Percentiles rank a stretch among this genome's conserved stretches.
phyloP scores from a whole-genome alignment of 441 rosid species.

The Theobroma grandiflorum region DNA sequence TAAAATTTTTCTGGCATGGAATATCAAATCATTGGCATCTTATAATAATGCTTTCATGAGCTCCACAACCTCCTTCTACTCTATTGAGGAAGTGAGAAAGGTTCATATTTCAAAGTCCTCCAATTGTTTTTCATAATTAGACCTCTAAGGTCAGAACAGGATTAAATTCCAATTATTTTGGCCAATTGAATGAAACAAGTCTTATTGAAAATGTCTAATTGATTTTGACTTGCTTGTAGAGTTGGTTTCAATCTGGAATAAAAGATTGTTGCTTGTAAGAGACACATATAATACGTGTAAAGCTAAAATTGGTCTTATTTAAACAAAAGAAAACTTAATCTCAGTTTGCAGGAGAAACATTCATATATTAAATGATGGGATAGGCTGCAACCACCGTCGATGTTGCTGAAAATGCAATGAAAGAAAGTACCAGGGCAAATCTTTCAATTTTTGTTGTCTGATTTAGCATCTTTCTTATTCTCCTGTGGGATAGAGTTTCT shows the following conservation, averaged over 20 bases:
- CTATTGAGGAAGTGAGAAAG: too few species aligned
- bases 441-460: background rate
- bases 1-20: too few species aligned
- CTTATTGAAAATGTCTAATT: background rate
- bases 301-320: background rate
- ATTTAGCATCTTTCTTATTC: background rate
- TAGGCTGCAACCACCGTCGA: background rate
- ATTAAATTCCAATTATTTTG: too few species aligned
- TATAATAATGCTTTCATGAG: too few species aligned
- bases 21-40: too few species aligned
- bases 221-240: background rate
- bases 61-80: too few species aligned
- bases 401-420: background rate
- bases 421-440: background rate
- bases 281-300: background rate
- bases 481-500: background rate
- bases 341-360: background rate
- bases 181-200: too few species aligned
- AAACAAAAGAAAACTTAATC: background rate
- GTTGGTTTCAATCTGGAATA: background rate
- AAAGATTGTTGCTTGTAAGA: background rate
- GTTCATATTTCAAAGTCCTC: too few species aligned
- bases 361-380: background rate
- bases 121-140: too few species aligned
- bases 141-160: too few species aligned